phyloP scores from a whole-genome alignment of 2,329 filamentous ascomycete species.

The Penicillium sp. region DNA sequence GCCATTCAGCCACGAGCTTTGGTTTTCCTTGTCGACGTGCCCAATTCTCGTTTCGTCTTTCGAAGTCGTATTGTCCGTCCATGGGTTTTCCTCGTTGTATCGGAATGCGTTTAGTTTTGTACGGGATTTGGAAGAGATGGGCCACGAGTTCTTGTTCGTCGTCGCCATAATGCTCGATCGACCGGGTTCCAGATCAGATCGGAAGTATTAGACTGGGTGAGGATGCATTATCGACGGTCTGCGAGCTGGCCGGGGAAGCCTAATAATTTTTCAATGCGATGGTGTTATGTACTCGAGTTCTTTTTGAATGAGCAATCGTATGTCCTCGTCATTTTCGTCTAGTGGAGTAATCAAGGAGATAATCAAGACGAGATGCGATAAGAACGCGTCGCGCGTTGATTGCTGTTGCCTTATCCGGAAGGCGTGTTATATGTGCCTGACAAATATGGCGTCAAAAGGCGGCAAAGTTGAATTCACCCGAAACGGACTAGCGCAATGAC shows the following conservation, averaged over 20 bases:
- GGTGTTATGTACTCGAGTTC: not conserved
- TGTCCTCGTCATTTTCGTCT: conserved; percentile 12
- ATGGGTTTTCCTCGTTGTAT: conserved; percentile 36
- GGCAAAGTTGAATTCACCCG: conserved; percentile 20
- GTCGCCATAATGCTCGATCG: conserved; percentile 22
- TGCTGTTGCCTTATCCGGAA: conserved; percentile 17
- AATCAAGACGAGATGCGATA: conserved; percentile 11
- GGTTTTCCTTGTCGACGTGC: conserved; percentile 44
- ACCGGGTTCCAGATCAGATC: conserved; percentile 9
- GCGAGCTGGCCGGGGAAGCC: not conserved
- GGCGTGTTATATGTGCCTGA: conserved; percentile 17
- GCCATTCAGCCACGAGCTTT: conserved; percentile 31
- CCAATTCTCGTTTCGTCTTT: conserved; percentile 20
- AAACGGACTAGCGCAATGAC: conserved; percentile 27
- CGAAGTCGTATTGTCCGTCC: conserved; percentile 12
- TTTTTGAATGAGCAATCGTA: conserved; percentile 5
- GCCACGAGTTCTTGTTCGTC: conserved; percentile 18
- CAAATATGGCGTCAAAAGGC: conserved; percentile 20
- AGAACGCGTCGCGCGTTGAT: conserved; percentile 30
- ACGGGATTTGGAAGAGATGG: conserved; percentile 48
- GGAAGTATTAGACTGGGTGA: conserved; percentile 14
- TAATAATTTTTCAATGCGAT: not conserved
- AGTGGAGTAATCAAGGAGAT: conserved; percentile 6
- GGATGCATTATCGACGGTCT: conserved; percentile 21
- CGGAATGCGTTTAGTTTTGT: conserved; percentile 52